Percentiles rank a stretch among this genome's conserved stretches.
These are phyloP conservation scores for Fusarium metavorans DNA, from an alignment of 2,329 filamentous ascomycete species.

Conservation along the genomic window DNA sequence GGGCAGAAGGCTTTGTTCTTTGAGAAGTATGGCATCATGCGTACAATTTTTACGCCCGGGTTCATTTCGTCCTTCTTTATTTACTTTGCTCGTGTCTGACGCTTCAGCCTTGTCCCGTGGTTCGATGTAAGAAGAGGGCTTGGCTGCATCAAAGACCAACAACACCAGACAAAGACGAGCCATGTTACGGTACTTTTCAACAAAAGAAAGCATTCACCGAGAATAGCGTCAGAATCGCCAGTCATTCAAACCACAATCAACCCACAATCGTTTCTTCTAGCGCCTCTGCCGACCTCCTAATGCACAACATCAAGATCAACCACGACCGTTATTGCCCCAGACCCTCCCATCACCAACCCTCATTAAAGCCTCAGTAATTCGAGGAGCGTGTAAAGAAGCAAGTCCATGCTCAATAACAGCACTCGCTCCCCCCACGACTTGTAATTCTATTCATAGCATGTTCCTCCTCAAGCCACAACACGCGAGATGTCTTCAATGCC, in stretches of 20 bases:
- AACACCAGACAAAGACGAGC: neutral
- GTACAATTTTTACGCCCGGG: neutral
- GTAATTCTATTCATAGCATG: slow-evolving; percentile 15
- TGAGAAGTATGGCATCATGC: slow-evolving; percentile 17
- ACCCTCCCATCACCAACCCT: neutral
- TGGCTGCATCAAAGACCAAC: neutral
- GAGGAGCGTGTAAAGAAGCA: neutral
- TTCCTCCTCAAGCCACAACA: slow-evolving; percentile 4
- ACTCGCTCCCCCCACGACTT: neutral
- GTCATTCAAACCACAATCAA: neutral
- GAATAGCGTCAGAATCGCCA: neutral
- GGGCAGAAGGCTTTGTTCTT: neutral
- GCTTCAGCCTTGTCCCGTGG: neutral
- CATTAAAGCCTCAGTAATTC: neutral
- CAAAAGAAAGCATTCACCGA: neutral
- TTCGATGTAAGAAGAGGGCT: neutral
- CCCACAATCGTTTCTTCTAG: slow-evolving; percentile 15
- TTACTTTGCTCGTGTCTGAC: slow-evolving; percentile 3
- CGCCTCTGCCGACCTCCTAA: slow-evolving; percentile 27
- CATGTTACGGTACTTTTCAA: neutral
- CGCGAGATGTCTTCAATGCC: slow-evolving; percentile 15
- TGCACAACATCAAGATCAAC: slow-evolving; percentile 33
- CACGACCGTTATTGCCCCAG: slow-evolving; percentile 25
- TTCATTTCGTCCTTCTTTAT: slow-evolving; percentile 1
- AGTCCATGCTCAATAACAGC: neutral